Base-by-base conservation (phyloP, 176 grass and related monocot species). In the Thinopyrum elongatum region DNA sequence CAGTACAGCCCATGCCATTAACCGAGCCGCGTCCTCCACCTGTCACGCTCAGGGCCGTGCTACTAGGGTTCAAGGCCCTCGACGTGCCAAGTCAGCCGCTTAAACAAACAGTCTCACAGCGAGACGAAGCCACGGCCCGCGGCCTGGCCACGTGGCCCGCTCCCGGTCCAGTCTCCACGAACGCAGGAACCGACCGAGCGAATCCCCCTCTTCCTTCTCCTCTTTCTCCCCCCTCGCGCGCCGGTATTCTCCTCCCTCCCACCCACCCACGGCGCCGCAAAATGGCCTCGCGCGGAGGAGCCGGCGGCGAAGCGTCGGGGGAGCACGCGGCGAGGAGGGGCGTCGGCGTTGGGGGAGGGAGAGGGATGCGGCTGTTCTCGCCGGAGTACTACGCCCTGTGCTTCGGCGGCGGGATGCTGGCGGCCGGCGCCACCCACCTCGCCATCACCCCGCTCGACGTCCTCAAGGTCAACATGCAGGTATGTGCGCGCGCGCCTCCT, bases 381-480 rank as follows among this genome's bases (percentile, higher is more conserved):
- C 93, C 88, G 15, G 90, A 95, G 92, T 94, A 98, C 87, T 98
- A 98, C 85, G 94, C 92, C 8, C 86, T 98, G 4, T 98, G 92
- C 86, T 77, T 90, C 47, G 91, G 83, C 79, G 93, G 97, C n/a
- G 97, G 97, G 69, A 95, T 95, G 97, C 86, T 95, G 38, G 91
- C 93, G 28, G 93, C 96, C 22, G 96, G 93, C 85, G 78, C 96
- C 55, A 95, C 93, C 19, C 96, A 98, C 85, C 92, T 98, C 82
- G 93, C 92, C 81, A 95, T 94, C 87, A 98, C 93, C 14, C 96
- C 96, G 22, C 86, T 98, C 71, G 96, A 98, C 82, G 97, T 98
- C 39, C 84, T 98, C 77, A 95, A 98, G 90, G 94, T 98, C 78
- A 95, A 98, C 85, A 98, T 98, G 97, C 94, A 98, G 91, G 97